Evolutionary conservation across 371 early-diverging fungal species (phyloP), one percentile per base, ranked within the genome.

Genomic region (Saksenaea oblongispora): DNA sequence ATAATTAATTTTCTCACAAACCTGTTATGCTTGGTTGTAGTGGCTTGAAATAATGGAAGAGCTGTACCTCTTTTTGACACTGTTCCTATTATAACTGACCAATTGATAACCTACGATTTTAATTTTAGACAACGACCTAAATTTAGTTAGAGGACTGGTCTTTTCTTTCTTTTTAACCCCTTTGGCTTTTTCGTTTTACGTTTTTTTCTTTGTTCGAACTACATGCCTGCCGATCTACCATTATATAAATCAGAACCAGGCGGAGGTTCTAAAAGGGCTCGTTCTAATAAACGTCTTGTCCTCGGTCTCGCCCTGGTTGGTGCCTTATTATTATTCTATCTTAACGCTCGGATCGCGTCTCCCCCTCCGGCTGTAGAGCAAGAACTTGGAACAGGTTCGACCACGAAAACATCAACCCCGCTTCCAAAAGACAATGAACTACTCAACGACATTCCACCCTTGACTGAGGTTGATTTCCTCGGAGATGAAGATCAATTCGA

Each of bases 141-240:
- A 18, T 26, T 26, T 26, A 54, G 28, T 3, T 9, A 5, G 5
- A 18, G 1, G 22, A 54, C 34, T 26, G 1, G 2, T n/a, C 10
- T 39, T 39, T 31, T 63, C 28, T 17, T 54, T 39, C 36, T 36
- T 36, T 63, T 42, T 47, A 14, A 31, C 34, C 27, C 47, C 17
- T 17, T 34, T 44, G 28, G 44, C 28, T 56, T 18, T 42, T 62
- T 42, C 18, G 4, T 35, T 41, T 56, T 51, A 27, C 14, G 26
- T 26, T 35, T 22, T 58, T 3, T 34, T 39, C n/a, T 58, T 26
- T 36, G 34, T 58, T 9, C n/a, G 27, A 24, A 58, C 26, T 17
- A 10, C 24, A 72, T 72, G 72, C 59, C 65, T 35, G 58, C 44
- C 28, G 67, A 72, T 54, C 51, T 67, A 17, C 68, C 72, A 15